Evolutionary conservation across 2,329 filamentous ascomycete genomes (phyloP).

Genomic region (Coleophoma cylindrospora): DNA sequence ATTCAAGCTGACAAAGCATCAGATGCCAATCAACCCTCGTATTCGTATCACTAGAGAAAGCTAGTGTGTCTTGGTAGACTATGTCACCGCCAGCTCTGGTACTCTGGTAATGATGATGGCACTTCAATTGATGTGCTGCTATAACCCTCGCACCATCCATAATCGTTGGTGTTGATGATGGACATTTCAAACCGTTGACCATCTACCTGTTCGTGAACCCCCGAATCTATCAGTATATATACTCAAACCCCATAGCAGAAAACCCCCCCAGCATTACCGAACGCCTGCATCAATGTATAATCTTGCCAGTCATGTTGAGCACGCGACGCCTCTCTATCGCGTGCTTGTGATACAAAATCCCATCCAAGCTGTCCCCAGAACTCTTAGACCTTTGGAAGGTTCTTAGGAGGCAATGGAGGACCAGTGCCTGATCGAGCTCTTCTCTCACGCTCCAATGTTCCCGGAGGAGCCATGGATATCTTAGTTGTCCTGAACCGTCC

Average conservation of each 20-base stretch:
- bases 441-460: constrained; percentile 34
- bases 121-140: background rate
- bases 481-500: constrained; percentile 50
- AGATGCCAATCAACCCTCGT: no score
- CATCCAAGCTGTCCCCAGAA: background rate
- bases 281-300: background rate
- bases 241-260: background rate
- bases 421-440: constrained; percentile 36
- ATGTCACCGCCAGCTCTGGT: no score
- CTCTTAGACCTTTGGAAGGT: constrained; percentile 14
- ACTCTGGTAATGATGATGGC: no score
- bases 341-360: no score
- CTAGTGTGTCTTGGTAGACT: no score
- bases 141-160: background rate
- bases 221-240: background rate
- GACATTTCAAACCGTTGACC: background rate
- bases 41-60: no score
- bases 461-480: constrained; percentile 30
- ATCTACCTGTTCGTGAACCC: background rate
- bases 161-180: background rate
- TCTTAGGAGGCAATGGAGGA: constrained; percentile 22
- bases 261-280: background rate
- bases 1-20: no score
- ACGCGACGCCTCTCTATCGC: no score
- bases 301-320: background rate